A percentile compares a stretch with the other conserved stretches of the same genome.
Conservation (phyloP, 2,329 filamentous ascomycete genomes). For the Fusarium redolens region DNA sequence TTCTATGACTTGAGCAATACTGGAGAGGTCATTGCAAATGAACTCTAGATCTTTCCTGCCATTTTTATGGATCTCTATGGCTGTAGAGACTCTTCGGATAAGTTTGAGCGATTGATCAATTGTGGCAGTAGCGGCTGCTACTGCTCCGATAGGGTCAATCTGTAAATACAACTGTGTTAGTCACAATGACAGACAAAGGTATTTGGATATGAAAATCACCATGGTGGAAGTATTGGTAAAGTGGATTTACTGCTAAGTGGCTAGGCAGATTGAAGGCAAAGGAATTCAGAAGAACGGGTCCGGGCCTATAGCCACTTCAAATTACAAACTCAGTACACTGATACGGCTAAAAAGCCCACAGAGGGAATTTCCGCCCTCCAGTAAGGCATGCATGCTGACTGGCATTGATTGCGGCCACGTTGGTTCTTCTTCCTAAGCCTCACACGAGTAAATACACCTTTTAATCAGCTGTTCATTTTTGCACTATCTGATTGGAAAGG, state of each 20-base stretch:
- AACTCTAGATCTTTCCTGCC: background rate
- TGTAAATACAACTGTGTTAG: background rate
- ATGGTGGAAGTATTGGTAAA: background rate
- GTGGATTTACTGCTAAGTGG: background rate
- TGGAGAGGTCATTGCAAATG: background rate
- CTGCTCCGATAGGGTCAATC: background rate
- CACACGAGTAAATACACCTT: background rate
- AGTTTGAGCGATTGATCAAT: slow-evolving; percentile 4
- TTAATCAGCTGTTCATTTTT: background rate
- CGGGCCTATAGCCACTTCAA: background rate
- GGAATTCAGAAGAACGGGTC: background rate
- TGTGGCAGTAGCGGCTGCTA: background rate
- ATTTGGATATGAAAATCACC: background rate
- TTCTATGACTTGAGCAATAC: background rate
- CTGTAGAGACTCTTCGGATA: background rate
- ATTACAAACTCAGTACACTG: background rate
- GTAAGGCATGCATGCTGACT: background rate
- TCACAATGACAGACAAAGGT: background rate
- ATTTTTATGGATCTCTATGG: slow-evolving; percentile 3
- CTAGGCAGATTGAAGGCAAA: background rate
- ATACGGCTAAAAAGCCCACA: background rate
- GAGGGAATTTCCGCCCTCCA: background rate
- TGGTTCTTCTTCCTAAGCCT: background rate
- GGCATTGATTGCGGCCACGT: background rate
- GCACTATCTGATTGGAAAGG: background rate